phyloP scores from a whole-genome alignment of 2,329 filamentous ascomycete genomes.

The Fusarium pilosicola region DNA sequence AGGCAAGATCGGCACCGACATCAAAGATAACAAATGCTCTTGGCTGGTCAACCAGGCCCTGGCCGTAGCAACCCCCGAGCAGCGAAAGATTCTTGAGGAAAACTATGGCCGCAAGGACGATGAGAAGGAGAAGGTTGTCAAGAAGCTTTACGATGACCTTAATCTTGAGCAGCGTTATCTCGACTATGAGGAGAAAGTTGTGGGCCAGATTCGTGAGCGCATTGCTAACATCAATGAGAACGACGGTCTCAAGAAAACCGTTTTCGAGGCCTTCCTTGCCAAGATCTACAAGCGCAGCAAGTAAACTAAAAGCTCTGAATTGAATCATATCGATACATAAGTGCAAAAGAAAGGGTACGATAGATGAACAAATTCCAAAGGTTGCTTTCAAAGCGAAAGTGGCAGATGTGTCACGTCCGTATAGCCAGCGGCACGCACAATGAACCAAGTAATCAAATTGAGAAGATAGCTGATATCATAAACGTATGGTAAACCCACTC shows the following conservation, averaged over 20 bases:
- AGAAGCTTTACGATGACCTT: constrained; percentile 88
- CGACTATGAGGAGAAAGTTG: constrained; percentile 88
- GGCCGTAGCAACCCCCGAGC: constrained; percentile 80
- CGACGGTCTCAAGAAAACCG: constrained; percentile 86
- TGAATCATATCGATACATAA: constrained; percentile 5
- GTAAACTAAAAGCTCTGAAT: constrained; percentile 57
- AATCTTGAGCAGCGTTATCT: constrained; percentile 85
- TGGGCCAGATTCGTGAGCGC: constrained; percentile 78
- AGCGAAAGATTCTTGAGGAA: constrained; percentile 86
- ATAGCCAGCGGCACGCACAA: constrained; percentile 30
- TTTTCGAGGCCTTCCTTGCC: constrained; percentile 88
- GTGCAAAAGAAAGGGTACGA: background rate
- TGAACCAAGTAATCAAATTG: constrained; percentile 12
- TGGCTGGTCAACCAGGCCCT: constrained; percentile 98
- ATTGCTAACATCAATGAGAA: constrained; percentile 87
- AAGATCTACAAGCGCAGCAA: constrained; percentile 99
- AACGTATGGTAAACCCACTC: background rate
- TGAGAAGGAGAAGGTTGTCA: constrained; percentile 83
- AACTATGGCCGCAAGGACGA: constrained; percentile 96
- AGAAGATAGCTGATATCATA: background rate
- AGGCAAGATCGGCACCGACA: constrained; percentile 98
- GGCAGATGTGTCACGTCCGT: constrained; percentile 13
- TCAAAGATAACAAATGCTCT: constrained; percentile 99
- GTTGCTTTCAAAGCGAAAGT: constrained; percentile 8
- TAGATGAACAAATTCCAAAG: constrained; percentile 5